A percentile compares a stretch with the other conserved stretches of the same genome.
Evolutionary conservation across 768 basidiomycete genomes (phyloP).

Genomic region (Cantharellus cinnabarinus): DNA sequence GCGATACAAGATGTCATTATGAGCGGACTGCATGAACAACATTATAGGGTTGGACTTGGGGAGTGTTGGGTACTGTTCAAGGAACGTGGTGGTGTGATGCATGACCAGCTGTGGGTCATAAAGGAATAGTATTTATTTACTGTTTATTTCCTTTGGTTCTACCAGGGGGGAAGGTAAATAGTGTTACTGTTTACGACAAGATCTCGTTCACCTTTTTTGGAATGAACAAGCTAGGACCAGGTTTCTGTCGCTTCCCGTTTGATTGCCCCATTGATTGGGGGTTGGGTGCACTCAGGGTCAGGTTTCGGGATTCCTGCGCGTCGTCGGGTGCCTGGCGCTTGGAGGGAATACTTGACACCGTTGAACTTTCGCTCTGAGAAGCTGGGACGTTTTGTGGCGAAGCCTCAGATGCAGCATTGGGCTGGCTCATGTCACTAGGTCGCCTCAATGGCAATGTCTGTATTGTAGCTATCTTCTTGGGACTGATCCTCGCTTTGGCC

Average conservation of each 20-base stretch:
- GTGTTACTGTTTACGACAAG: neutral
- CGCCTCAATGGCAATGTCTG: no score
- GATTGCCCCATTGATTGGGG: neutral
- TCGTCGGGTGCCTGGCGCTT: no score
- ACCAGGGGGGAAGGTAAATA: neutral
- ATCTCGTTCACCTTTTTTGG: conserved; percentile 27
- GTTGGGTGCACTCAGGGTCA: no score
- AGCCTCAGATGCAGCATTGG: no score
- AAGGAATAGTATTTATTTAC: neutral
- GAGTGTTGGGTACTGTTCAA: neutral
- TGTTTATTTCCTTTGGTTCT: neutral
- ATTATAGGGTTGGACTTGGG: neutral
- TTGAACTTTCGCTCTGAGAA: no score
- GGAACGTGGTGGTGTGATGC: neutral
- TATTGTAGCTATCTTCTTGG: no score
- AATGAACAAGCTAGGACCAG: conserved; percentile 32
- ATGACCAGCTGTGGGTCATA: conserved; percentile 1
- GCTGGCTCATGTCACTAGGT: no score
- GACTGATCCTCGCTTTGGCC: no score
- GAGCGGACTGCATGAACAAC: neutral
- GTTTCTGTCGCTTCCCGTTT: conserved; percentile 5
- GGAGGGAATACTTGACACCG: no score
- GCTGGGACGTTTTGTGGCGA: no score
- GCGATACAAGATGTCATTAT: neutral
- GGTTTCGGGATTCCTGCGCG: neutral